A percentile compares a stretch with the other conserved stretches of the same genome.
phyloP scores from a whole-genome alignment of 495 filamentous ascomycete genomes.

The Delitschia confertaspora region DNA sequence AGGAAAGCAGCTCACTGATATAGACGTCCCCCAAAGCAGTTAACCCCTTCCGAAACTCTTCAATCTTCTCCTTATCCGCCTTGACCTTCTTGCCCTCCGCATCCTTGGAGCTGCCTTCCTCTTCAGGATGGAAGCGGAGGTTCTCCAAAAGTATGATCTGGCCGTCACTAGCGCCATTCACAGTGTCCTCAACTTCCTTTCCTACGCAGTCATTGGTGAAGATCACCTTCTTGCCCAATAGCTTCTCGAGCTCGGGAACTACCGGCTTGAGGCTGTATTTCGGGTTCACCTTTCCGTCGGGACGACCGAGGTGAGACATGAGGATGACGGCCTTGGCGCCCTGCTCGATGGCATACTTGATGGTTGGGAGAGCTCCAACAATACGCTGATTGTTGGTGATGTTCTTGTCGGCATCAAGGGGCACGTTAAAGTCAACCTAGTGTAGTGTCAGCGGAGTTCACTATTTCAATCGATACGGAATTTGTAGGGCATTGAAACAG shows the following conservation, averaged over 20 bases:
- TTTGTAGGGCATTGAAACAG: conserved; percentile 4
- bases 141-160: conserved; percentile 92
- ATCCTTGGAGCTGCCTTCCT: conserved; percentile 92
- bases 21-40: conserved; percentile 93
- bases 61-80: conserved; percentile 86
- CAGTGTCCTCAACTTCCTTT: conserved; percentile 74
- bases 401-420: conserved; percentile 81
- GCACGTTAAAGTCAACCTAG: conserved; percentile 99
- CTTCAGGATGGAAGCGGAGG: conserved; percentile 92
- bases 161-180: conserved; percentile 74
- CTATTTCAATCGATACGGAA: neutral
- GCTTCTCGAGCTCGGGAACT: conserved; percentile 82
- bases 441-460: conserved; percentile 1
- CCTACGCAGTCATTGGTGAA: conserved; percentile 92
- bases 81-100: conserved; percentile 93
- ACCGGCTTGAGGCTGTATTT: conserved; percentile 96
- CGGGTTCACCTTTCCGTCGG: conserved; percentile 75
- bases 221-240: conserved; percentile 68
- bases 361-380: conserved; percentile 91
- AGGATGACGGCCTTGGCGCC: conserved; percentile 91
- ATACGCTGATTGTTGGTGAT: conserved; percentile 98
- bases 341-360: conserved; percentile 93
- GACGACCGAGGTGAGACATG: conserved; percentile 98
- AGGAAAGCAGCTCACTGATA: conserved; percentile 62
- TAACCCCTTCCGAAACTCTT: conserved; percentile 87